These are phyloP conservation scores for Emmonsiellopsis sp. DNA, from an alignment of 2,329 filamentous ascomycete genomes.

Conservation along the genomic window DNA sequence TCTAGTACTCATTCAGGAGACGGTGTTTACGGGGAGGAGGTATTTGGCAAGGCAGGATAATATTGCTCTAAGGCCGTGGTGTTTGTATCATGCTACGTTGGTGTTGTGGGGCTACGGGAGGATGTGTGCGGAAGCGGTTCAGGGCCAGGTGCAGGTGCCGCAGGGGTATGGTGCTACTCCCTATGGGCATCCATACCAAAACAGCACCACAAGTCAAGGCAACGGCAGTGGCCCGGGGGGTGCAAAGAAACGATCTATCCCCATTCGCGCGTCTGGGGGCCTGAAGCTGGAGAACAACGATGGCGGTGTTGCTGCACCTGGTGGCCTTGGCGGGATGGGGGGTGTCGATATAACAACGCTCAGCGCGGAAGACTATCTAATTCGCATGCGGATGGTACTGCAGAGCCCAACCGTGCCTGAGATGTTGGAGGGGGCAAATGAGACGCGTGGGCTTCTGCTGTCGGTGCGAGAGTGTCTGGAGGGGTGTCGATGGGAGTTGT, in stretches of 20 bases:
- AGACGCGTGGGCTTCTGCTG: slow-evolving; percentile 14
- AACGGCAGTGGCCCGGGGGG: too few species aligned
- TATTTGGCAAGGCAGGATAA: slow-evolving; percentile 17
- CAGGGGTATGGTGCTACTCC: not conserved
- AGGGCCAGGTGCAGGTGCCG: slow-evolving; percentile 8
- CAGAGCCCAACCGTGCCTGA: slow-evolving; percentile 9
- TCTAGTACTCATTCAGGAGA: slow-evolving; percentile 17
- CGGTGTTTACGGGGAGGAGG: slow-evolving; percentile 15
- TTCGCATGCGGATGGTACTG: slow-evolving; percentile 15
- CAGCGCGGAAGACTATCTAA: slow-evolving; percentile 14
- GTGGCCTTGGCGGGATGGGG: not conserved
- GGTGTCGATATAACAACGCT: not conserved
- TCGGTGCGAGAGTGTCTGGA: slow-evolving; percentile 14
- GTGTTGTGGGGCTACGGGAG: slow-evolving; percentile 18
- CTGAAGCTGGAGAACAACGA: not conserved
- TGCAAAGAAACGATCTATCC: too few species aligned
- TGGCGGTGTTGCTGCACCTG: not conserved
- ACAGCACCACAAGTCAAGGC: too few species aligned
- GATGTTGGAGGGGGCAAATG: slow-evolving; percentile 9
- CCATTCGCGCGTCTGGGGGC: too few species aligned
- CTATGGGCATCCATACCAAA: too few species aligned
- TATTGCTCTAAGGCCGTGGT: slow-evolving; percentile 18
- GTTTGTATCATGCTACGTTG: slow-evolving; percentile 16
- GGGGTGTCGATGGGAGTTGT: slow-evolving; percentile 18
- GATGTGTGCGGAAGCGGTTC: not conserved